These are phyloP conservation scores for Vitis cinerea DNA, from an alignment of 164 flowering plant genomes.

Conservation along the genomic window DNA sequence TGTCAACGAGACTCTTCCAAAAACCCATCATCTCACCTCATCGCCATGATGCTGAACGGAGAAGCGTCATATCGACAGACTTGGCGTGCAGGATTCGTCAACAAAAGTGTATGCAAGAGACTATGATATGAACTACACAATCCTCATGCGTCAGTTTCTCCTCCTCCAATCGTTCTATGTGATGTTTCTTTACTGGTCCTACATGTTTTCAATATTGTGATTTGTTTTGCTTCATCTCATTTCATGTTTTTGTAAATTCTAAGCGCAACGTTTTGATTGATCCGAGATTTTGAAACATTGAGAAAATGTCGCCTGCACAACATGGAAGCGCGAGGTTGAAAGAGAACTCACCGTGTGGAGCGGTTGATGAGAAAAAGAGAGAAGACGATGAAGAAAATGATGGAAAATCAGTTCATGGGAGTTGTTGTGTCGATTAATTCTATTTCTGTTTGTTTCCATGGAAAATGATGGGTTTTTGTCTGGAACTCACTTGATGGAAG, in stretches of 20 bases:
- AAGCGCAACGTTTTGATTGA: background rate
- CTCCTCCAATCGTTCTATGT: conserved; percentile 68
- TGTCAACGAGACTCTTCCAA: too few relatives aligned
- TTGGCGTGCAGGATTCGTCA: too few relatives aligned
- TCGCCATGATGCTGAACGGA: too few relatives aligned
- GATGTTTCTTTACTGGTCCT: conserved; percentile 68
- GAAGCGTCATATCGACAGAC: too few relatives aligned
- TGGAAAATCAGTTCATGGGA: too few relatives aligned
- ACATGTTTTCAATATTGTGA: conserved; percentile 33
- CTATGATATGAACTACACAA: conserved; percentile 31
- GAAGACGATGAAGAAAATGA: conserved; percentile 41
- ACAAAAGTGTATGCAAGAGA: too few relatives aligned
- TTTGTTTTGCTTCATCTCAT: background rate
- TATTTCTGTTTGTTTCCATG: too few relatives aligned
- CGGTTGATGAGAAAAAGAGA: conserved; percentile 50
- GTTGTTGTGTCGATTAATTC: too few relatives aligned
- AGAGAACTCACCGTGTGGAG: background rate
- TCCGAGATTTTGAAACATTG: background rate
- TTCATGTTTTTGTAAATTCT: background rate
- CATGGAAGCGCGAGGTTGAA: conserved; percentile 11
- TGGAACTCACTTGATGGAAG: conserved; percentile 65
- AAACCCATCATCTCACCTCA: too few relatives aligned
- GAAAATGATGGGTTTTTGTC: too few relatives aligned
- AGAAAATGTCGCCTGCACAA: background rate
- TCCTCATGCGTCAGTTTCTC: conserved; percentile 34